Evolutionary conservation across 179 eudicot species (phyloP).

Genomic region (Silene vulgaris): DNA sequence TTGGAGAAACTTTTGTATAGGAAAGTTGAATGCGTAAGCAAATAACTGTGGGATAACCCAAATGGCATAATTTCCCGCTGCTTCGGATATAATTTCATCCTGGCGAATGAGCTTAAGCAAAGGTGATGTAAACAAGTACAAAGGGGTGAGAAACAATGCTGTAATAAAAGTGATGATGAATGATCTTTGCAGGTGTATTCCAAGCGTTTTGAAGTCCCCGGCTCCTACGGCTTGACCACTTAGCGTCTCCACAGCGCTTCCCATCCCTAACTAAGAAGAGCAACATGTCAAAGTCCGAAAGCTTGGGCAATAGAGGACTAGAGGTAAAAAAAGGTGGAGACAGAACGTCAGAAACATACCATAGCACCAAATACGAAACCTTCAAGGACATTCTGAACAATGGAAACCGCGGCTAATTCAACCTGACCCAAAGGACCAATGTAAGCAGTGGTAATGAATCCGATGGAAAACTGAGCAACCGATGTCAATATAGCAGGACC

Average conservation of each 20-base stretch:
- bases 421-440: slow-evolving; percentile 52
- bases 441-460: slow-evolving; percentile 42
- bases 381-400: slow-evolving; percentile 58
- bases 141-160: slow-evolving; percentile 31
- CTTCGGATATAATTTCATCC: slow-evolving; percentile 31
- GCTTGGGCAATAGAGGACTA: neutral
- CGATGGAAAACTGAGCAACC: slow-evolving; percentile 48
- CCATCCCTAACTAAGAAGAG: slow-evolving; percentile 44
- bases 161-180: slow-evolving; percentile 31
- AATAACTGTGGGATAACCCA: slow-evolving; percentile 42
- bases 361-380: slow-evolving; percentile 55
- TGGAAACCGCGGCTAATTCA: slow-evolving; percentile 61
- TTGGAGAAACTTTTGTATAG: slow-evolving; percentile 47
- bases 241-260: slow-evolving; percentile 50
- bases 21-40: slow-evolving; percentile 41
- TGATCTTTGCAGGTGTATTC: slow-evolving; percentile 46
- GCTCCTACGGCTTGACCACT: slow-evolving; percentile 52
- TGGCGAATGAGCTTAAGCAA: slow-evolving; percentile 33
- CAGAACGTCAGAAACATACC: slow-evolving; percentile 30
- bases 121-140: slow-evolving; percentile 35
- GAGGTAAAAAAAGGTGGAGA: neutral
- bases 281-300: neutral
- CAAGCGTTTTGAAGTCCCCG: slow-evolving; percentile 32
- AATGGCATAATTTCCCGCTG: slow-evolving; percentile 36
- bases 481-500: slow-evolving; percentile 49